Evolutionary conservation across 1,284 basidiomycete species (phyloP).

Genomic region (Trichosporon sp.): DNA sequence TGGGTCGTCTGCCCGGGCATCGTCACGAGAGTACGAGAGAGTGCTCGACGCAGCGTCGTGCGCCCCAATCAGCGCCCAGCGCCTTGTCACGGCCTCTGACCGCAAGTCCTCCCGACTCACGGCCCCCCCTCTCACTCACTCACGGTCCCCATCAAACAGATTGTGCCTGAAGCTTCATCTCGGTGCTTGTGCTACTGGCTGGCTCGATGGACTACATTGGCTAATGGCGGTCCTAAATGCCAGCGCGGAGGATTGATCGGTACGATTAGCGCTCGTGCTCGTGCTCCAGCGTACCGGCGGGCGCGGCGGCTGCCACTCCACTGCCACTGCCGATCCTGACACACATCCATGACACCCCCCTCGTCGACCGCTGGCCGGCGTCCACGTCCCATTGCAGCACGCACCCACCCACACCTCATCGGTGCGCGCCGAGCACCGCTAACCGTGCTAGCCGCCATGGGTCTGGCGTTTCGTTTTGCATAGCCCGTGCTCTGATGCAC

Average conservation of each 20-base stretch:
- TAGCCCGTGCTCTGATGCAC: neutral
- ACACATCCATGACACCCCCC: neutral
- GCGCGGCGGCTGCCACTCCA: neutral
- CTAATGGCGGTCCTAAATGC: neutral
- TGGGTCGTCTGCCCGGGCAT: neutral
- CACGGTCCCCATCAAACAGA: neutral
- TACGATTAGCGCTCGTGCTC: neutral
- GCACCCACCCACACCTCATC: neutral
- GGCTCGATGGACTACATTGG: neutral
- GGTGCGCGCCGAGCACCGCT: neutral
- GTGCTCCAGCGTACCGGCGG: neutral
- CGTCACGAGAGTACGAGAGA: too few species aligned
- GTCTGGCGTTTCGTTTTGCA: too few species aligned
- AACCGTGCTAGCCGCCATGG: slow-evolving; percentile 3
- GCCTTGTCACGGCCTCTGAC: neutral
- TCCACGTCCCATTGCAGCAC: too few species aligned
- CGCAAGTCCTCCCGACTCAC: neutral
- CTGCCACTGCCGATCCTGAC: slow-evolving; percentile 1
- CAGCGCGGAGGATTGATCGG: neutral
- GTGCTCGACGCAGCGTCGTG: neutral
- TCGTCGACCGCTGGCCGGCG: neutral
- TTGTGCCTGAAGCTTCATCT: neutral
- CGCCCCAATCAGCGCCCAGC: neutral
- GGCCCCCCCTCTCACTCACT: neutral
- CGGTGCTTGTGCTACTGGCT: neutral